Evolutionary conservation across 2,329 filamentous ascomycete genomes (phyloP).

Genomic region (Cladobotryum mycophilum): DNA sequence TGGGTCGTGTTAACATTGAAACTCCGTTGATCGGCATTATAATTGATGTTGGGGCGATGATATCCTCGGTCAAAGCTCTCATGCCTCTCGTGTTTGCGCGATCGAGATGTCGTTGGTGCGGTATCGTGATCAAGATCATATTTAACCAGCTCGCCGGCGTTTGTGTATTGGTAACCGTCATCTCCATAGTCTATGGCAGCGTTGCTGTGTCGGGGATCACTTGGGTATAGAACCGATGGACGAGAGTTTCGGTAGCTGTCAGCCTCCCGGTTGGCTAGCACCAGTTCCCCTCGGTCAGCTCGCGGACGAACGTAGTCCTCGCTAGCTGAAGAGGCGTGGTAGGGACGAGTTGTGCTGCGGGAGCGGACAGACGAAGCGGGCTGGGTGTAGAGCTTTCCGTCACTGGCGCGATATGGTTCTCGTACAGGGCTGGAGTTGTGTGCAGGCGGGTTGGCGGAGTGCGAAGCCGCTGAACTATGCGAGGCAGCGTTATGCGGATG

Average conservation of each 20-base stretch:
- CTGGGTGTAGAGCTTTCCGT: constrained; percentile 47
- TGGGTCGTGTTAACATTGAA: constrained; percentile 41
- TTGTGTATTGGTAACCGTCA: constrained; percentile 58
- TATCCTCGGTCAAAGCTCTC: constrained; percentile 52
- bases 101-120: constrained; percentile 31
- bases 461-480: constrained; percentile 32
- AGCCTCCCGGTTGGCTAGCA: constrained; percentile 31
- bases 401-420: constrained; percentile 47
- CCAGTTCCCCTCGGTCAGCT: constrained; percentile 44
- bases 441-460: constrained; percentile 28
- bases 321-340: constrained; percentile 43
- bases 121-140: constrained; percentile 56
- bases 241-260: constrained; percentile 44
- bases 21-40: constrained; percentile 39
- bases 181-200: constrained; percentile 48
- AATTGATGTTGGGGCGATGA: constrained; percentile 49
- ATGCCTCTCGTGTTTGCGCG: constrained; percentile 42
- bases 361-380: constrained; percentile 53
- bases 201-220: constrained; percentile 36
- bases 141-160: constrained; percentile 53
- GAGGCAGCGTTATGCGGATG: constrained; percentile 34
- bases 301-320: constrained; percentile 46
- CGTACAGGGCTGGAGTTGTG: constrained; percentile 45
- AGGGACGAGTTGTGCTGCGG: constrained; percentile 41
- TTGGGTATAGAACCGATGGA: constrained; percentile 40